Conservation (phyloP, 306 rosid species). For the Heteromeles arbutifolia region DNA sequence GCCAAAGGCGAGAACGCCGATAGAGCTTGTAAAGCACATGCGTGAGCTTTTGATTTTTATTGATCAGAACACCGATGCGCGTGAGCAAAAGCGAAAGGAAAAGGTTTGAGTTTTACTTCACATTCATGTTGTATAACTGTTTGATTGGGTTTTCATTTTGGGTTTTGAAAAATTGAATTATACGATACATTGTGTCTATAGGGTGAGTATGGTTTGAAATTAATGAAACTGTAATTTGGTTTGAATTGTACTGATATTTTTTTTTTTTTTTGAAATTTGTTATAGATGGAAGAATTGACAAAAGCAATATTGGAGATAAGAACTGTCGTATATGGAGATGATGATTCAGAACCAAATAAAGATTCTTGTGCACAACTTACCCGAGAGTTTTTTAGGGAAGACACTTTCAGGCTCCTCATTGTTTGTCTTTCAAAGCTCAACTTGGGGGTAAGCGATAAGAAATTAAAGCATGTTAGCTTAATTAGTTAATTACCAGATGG, state of each 20-base stretch:
- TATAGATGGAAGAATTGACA: conserved; percentile 34
- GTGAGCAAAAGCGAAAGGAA: conserved; percentile 37
- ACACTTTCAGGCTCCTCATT: conserved; percentile 47
- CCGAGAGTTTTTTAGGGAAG: conserved; percentile 50
- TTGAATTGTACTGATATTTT: background rate
- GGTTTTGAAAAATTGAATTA: background rate
- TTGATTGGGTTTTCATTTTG: background rate
- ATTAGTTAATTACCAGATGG: background rate
- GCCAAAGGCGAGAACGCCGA: conserved; percentile 31
- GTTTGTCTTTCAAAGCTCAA: conserved; percentile 36
- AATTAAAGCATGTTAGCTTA: background rate
- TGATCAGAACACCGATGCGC: conserved; percentile 11
- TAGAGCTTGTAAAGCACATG: conserved; percentile 36
- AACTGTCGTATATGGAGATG: conserved; percentile 49
- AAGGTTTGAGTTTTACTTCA: conserved; percentile 23
- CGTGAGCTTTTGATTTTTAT: conserved; percentile 35
- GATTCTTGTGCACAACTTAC: conserved; percentile 63
- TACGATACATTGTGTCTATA: background rate
- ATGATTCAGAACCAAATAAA: conserved; percentile 44
- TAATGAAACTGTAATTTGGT: background rate
- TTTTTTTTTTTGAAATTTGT: background rate
- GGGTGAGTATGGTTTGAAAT: background rate
- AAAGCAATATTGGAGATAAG: conserved; percentile 43
- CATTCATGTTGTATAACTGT: background rate
- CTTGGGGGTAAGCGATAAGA: conserved; percentile 39